A percentile compares a stretch with the other conserved stretches of the same genome.
These are phyloP conservation scores for Sporisorium iseilematis-ciliati DNA, from an alignment of 1,284 basidiomycete genomes.

Conservation along the genomic window DNA sequence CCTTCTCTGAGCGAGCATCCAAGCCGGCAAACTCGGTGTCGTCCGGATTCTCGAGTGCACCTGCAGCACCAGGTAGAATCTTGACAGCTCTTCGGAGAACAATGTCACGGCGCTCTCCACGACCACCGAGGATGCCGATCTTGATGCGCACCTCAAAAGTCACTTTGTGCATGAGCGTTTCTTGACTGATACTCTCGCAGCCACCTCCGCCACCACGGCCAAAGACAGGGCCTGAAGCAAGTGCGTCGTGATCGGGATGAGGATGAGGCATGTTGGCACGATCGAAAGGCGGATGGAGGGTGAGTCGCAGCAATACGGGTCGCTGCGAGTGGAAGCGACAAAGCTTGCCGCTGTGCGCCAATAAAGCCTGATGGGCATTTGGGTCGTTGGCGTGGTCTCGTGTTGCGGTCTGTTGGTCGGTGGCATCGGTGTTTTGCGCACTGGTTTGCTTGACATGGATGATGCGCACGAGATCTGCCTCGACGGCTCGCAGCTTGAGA, in stretches of 20 bases:
- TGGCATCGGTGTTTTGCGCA: not conserved
- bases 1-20: constrained; percentile 24
- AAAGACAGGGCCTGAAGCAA: constrained; percentile 52
- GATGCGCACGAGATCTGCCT: constrained; percentile 61
- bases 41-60: constrained; percentile 28
- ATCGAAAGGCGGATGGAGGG: constrained; percentile 64
- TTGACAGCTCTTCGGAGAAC: constrained; percentile 44
- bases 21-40: not conserved
- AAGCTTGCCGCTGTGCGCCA: constrained; percentile 64
- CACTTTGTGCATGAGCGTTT: constrained; percentile 65
- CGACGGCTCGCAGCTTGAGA: constrained; percentile 60
- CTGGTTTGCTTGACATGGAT: constrained; percentile 46
- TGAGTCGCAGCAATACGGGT: constrained; percentile 57
- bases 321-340: constrained; percentile 64
- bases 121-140: constrained; percentile 49
- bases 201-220: constrained; percentile 60
- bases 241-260: constrained; percentile 65
- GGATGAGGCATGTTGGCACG: constrained; percentile 62
- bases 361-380: constrained; percentile 50
- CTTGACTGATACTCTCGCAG: constrained; percentile 67
- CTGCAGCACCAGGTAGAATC: constrained; percentile 63
- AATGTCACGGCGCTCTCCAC: constrained; percentile 56
- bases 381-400: not conserved
- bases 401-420: not conserved
- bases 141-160: constrained; percentile 62